phyloP scores from a whole-genome alignment of 2,329 filamentous ascomycete genomes.

The Alternaria ethzedia region DNA sequence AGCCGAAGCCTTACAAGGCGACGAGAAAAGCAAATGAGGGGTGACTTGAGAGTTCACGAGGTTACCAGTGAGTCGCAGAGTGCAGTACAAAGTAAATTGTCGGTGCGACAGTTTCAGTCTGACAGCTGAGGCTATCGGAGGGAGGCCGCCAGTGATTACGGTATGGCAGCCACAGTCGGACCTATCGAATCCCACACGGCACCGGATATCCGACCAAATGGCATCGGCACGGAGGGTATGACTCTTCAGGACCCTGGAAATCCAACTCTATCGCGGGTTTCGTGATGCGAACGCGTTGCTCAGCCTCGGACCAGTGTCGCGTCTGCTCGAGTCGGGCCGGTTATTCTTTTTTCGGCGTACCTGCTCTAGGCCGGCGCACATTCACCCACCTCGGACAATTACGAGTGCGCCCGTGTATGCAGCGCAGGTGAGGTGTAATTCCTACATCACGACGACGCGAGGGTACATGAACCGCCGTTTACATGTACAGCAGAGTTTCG shows the following conservation, averaged over 20 bases:
- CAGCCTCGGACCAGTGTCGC: slow-evolving; percentile 20
- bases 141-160: neutral
- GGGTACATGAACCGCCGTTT: slow-evolving; percentile 13
- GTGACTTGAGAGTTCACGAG: neutral
- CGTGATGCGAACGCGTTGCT: slow-evolving; percentile 14
- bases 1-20: slow-evolving; percentile 3
- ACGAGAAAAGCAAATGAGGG: slow-evolving; percentile 7
- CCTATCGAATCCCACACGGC: neutral
- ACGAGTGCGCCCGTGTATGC: neutral
- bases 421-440: neutral
- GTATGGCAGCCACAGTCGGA: neutral
- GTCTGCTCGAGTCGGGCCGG: slow-evolving; percentile 25
- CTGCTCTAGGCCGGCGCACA: neutral
- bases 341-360: slow-evolving; percentile 2
- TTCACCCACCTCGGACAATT: neutral
- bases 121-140: neutral
- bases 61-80: neutral
- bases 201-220: neutral
- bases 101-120: neutral
- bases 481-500: neutral
- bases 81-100: neutral
- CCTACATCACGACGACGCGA: neutral
- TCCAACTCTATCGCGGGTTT: slow-evolving; percentile 13
- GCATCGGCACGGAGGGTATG: neutral
- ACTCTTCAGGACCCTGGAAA: neutral